Evolutionary conservation across 2,329 filamentous ascomycete genomes (phyloP).

Genomic region (Acephala macrosclerotiorum): DNA sequence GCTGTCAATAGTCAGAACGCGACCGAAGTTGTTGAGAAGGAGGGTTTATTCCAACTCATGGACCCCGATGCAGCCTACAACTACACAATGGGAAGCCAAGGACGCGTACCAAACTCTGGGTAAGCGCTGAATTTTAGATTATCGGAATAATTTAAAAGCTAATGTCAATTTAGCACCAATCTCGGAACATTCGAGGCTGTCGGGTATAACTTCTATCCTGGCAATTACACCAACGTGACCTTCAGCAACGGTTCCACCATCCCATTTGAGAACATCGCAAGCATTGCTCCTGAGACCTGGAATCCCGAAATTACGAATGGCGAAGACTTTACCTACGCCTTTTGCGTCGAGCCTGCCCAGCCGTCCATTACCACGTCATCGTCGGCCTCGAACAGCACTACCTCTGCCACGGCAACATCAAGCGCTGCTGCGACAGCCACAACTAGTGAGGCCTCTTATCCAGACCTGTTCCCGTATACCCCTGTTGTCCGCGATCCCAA

Average conservation of each 20-base stretch:
- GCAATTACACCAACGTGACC: conserved; percentile 20
- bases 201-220: conserved; percentile 14
- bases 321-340: conserved; percentile 16
- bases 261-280: conserved; percentile 12
- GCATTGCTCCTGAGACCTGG: conserved; percentile 10
- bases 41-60: not conserved
- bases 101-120: conserved; percentile 6
- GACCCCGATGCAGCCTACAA: conserved; percentile 24
- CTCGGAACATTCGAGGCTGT: not conserved
- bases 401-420: conserved; percentile 8
- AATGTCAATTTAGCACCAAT: not conserved
- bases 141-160: not conserved
- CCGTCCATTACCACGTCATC: not conserved
- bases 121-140: too few relatives aligned
- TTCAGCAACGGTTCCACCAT: conserved; percentile 20
- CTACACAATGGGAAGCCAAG: conserved; percentile 3
- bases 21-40: conserved; percentile 8
- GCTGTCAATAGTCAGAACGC: conserved; percentile 16
- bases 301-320: conserved; percentile 17
- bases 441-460: not conserved
- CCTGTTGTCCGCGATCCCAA: conserved; percentile 18
- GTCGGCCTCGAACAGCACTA: not conserved
- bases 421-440: conserved; percentile 1
- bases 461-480: conserved; percentile 15
- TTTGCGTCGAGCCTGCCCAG: conserved; percentile 21